Evolutionary conservation across 2,329 filamentous ascomycete genomes (phyloP).

Genomic region (Sclerotinia subarctica): DNA sequence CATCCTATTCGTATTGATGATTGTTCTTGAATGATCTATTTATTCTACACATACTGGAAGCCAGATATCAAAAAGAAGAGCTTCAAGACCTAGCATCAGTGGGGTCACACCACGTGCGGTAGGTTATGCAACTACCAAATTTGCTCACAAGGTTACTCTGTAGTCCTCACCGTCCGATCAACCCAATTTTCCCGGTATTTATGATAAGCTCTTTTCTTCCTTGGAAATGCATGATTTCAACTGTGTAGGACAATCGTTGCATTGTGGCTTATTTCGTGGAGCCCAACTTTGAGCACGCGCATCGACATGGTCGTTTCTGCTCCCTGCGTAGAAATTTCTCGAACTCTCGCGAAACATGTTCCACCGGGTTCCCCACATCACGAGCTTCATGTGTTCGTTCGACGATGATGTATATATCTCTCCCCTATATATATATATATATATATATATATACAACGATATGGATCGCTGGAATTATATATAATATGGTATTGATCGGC

Average conservation of each 20-base stretch:
- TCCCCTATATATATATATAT: no score
- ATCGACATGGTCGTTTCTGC: not conserved
- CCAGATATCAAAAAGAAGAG: no score
- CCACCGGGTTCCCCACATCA: not conserved
- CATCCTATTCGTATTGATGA: no score
- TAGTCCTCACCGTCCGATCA: not conserved
- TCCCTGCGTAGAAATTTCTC: slow-evolving; percentile 4
- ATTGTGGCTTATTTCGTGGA: not conserved
- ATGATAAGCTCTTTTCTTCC: not conserved
- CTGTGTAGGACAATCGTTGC: not conserved
- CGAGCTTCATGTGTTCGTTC: not conserved
- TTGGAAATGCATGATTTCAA: not conserved
- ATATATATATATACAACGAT: not conserved
- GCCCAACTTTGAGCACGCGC: not conserved
- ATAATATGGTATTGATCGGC: not conserved
- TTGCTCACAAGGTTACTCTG: no score
- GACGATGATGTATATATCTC: not conserved
- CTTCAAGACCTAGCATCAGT: no score
- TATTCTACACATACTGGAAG: no score
- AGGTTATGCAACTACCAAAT: not conserved
- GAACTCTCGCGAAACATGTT: not conserved
- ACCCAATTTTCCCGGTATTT: not conserved
- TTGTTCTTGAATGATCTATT: no score
- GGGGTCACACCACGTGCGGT: not conserved
- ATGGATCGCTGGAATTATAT: not conserved